Percentiles rank a stretch among this genome's conserved stretches.
These are phyloP conservation scores for Naegleria gruberi DNA, from an alignment of 208 protist genomes.

Conservation along the genomic window DNA sequence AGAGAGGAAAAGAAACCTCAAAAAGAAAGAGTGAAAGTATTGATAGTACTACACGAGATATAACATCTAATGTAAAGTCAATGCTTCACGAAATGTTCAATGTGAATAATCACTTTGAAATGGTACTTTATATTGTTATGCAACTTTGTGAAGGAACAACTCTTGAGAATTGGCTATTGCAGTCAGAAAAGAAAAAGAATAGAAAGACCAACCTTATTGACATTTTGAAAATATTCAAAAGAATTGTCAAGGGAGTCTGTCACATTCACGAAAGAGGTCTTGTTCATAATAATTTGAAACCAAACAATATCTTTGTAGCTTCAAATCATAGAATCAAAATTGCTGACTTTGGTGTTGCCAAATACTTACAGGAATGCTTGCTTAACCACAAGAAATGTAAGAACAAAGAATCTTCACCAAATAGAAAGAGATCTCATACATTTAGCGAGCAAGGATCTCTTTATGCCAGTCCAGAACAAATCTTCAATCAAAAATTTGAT, in stretches of 20 bases:
- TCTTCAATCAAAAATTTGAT: neutral
- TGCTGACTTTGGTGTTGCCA: conserved; percentile 16
- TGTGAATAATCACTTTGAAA: conserved; percentile 13
- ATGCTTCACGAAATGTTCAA: conserved; percentile 7
- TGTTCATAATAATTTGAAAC: conserved; percentile 24
- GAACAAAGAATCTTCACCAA: neutral
- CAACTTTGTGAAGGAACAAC: conserved; percentile 1
- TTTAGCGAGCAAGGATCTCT: neutral
- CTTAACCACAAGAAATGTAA: neutral
- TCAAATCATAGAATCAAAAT: conserved; percentile 1
- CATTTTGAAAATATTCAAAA: neutral
- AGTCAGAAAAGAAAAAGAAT: neutral
- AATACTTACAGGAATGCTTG: neutral
- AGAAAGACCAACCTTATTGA: neutral
- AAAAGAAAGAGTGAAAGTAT: neutral
- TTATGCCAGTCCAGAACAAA: conserved; percentile 23
- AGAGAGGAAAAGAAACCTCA: neutral
- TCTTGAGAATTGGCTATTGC: neutral
- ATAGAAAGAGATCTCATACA: neutral
- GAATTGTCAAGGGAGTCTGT: neutral
- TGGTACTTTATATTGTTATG: conserved; percentile 24
- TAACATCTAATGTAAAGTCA: neutral
- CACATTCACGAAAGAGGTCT: conserved; percentile 1
- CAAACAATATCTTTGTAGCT: conserved; percentile 12
- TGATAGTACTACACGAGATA: neutral